Evolutionary conservation across 495 filamentous ascomycete genomes (phyloP).

Genomic region (Aspergillus kassunensis): DNA sequence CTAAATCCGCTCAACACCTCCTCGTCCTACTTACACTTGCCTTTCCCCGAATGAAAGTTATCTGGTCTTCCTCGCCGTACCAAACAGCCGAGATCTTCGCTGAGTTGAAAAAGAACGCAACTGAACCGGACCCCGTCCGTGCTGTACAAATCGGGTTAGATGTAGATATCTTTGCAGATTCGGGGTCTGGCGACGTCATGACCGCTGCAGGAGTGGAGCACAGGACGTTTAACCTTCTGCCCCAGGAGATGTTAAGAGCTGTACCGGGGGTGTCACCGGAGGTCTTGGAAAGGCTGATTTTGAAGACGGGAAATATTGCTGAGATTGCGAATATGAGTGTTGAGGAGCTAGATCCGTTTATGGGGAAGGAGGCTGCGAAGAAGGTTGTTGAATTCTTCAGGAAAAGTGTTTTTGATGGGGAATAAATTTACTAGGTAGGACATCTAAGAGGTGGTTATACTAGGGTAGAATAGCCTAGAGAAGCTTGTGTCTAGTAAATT

Average conservation of each 20-base stretch:
- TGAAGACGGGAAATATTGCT: constrained; percentile 70
- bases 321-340: constrained; percentile 85
- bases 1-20: constrained; percentile 82
- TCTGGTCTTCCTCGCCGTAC: constrained; percentile 91
- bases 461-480: not conserved
- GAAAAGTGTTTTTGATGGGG: constrained; percentile 65
- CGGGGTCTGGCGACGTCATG: constrained; percentile 58
- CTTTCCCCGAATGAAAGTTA: constrained; percentile 82
- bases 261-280: constrained; percentile 84
- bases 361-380: constrained; percentile 77
- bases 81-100: constrained; percentile 97
- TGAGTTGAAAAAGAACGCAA: constrained; percentile 79
- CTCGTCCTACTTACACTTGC: constrained; percentile 89
- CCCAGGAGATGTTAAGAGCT: constrained; percentile 81
- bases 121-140: constrained; percentile 85
- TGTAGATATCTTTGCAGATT: constrained; percentile 45
- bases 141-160: constrained; percentile 82
- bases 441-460: too few species aligned
- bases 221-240: constrained; percentile 58
- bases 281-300: constrained; percentile 63
- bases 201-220: constrained; percentile 49
- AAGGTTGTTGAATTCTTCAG: constrained; percentile 82
- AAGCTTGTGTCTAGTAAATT: not conserved
- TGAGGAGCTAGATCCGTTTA: constrained; percentile 63
- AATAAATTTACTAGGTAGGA: too few species aligned